Conservation (phyloP, 2,329 filamentous ascomycete species). For the Knufia petricola region DNA sequence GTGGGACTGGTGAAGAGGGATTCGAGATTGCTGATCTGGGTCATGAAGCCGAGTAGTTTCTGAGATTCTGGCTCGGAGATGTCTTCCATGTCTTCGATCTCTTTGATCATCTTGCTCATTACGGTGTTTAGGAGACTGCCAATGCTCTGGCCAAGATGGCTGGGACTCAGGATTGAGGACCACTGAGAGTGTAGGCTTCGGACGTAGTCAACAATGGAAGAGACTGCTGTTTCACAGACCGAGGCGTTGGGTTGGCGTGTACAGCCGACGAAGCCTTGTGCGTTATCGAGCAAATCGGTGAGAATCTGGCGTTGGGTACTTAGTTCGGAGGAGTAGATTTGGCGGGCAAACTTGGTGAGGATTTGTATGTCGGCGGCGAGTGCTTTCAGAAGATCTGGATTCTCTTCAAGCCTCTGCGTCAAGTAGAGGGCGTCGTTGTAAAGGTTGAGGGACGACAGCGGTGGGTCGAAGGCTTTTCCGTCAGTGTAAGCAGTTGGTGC, state of each 20-base stretch:
- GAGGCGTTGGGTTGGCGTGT: slow-evolving; percentile 49
- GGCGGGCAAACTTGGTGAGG: slow-evolving; percentile 50
- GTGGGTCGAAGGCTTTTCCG: slow-evolving; percentile 26
- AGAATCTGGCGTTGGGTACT: slow-evolving; percentile 55
- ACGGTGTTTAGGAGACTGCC: slow-evolving; percentile 50
- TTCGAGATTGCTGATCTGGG: slow-evolving; percentile 45
- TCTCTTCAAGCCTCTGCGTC: slow-evolving; percentile 42
- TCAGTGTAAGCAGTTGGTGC: slow-evolving; percentile 37
- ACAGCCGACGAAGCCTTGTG: slow-evolving; percentile 52
- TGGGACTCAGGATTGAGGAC: slow-evolving; percentile 49
- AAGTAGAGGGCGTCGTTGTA: slow-evolving; percentile 56
- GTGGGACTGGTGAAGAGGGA: slow-evolving; percentile 45
- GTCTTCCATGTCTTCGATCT: slow-evolving; percentile 54
- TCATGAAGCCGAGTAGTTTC: slow-evolving; percentile 49
- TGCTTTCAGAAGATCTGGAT: slow-evolving; percentile 31
- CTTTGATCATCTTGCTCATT: slow-evolving; percentile 50
- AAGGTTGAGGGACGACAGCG: slow-evolving; percentile 51
- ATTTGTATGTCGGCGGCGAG: slow-evolving; percentile 46
- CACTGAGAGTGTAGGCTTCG: slow-evolving; percentile 48
- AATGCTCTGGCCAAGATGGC: slow-evolving; percentile 51
- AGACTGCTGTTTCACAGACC: slow-evolving; percentile 52
- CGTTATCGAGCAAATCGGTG: slow-evolving; percentile 52
- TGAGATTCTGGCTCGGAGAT: slow-evolving; percentile 55
- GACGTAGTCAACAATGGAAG: slow-evolving; percentile 48
- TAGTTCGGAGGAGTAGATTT: slow-evolving; percentile 55